phyloP scores from a whole-genome alignment of 306 rosid genomes.

The Lupinus albus region DNA sequence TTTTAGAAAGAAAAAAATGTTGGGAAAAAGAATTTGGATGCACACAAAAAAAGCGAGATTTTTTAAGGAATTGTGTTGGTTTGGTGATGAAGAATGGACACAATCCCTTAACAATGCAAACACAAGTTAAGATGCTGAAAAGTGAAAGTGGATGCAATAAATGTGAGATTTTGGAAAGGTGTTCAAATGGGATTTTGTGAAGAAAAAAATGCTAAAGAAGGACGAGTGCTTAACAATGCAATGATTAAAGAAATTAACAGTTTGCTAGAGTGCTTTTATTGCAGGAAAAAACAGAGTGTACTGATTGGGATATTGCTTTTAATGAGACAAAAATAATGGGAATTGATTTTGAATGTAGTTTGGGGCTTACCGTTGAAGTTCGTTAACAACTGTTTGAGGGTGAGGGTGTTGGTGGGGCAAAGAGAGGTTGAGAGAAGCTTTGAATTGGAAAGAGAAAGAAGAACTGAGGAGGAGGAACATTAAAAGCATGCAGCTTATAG shows the following conservation, averaged over 20 bases:
- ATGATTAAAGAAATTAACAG: neutral
- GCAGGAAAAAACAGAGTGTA: neutral
- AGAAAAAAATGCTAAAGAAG: neutral
- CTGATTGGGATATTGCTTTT: too few species aligned
- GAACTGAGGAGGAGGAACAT: slow-evolving; percentile 54
- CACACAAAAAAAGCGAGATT: too few species aligned
- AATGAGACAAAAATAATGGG: neutral
- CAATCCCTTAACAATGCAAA: too few species aligned
- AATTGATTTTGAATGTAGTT: neutral
- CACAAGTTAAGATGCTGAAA: neutral
- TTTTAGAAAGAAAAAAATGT: too few species aligned
- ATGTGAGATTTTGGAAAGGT: neutral
- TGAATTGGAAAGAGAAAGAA: slow-evolving; percentile 44
- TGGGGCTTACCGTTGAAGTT: slow-evolving; percentile 69
- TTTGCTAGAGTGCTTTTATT: neutral
- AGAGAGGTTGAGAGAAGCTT: slow-evolving; percentile 65
- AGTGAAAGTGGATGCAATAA: neutral
- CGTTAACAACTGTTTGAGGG: slow-evolving; percentile 76
- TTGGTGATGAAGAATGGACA: too few species aligned
- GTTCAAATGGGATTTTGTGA: neutral
- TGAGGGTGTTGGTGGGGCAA: slow-evolving; percentile 80
- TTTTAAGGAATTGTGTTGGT: too few species aligned
- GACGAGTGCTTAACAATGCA: neutral
- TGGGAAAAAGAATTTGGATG: neutral
- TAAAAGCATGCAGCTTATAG: slow-evolving; percentile 68